These are phyloP conservation scores for Botryotinia globosa DNA, from an alignment of 2,329 filamentous ascomycete species.

Conservation along the genomic window DNA sequence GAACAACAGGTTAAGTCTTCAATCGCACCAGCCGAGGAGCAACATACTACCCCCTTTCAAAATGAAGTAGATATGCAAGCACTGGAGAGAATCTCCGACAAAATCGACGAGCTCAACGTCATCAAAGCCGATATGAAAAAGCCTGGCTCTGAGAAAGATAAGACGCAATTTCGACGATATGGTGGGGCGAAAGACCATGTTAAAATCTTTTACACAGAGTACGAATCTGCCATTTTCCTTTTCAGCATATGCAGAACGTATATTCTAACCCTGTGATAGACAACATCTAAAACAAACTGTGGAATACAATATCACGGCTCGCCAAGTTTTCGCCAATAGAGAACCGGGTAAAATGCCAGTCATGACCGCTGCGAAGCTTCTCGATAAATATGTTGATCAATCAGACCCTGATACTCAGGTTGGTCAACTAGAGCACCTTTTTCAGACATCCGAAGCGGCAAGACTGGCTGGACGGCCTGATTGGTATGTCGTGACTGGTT, in stretches of 20 bases:
- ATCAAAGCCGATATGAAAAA: constrained; percentile 47
- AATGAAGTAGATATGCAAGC: constrained; percentile 31
- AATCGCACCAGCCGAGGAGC: not conserved
- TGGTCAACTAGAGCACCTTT: constrained; percentile 83
- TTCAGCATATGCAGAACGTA: not conserved
- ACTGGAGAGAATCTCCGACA: constrained; percentile 46
- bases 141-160: constrained; percentile 75
- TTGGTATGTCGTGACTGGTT: constrained; percentile 58
- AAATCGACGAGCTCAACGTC: constrained; percentile 55
- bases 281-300: constrained; percentile 71
- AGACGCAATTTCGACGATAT: constrained; percentile 78
- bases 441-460: constrained; percentile 87
- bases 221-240: not conserved
- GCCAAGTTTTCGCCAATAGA: constrained; percentile 65
- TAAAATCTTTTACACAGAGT: constrained; percentile 77
- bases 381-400: constrained; percentile 87
- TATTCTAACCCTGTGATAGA: constrained; percentile 4
- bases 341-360: constrained; percentile 70
- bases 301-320: constrained; percentile 79
- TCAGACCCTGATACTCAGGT: constrained; percentile 86
- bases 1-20: not conserved
- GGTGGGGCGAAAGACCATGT: constrained; percentile 79
- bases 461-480: constrained; percentile 78
- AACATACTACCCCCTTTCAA: not conserved
- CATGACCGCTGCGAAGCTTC: constrained; percentile 90